Percentiles rank a stretch among this genome's conserved stretches.
Conservation (phyloP, 148 eudicot genomes). For the Persicaria maculosa region DNA sequence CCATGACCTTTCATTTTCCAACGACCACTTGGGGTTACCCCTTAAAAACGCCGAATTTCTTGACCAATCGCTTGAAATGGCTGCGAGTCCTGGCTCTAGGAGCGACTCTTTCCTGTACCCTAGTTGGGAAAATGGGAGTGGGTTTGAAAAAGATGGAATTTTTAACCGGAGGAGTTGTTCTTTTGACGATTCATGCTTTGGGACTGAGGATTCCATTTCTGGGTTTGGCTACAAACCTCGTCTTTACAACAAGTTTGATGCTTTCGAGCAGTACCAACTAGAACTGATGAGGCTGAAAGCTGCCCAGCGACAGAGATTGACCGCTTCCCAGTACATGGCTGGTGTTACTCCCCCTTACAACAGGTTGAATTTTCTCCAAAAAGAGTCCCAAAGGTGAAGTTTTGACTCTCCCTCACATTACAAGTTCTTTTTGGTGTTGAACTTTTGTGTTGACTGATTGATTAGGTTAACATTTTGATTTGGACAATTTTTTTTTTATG, state of each 20-base stretch:
- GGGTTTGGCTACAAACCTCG: constrained; percentile 63
- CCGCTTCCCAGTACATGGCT: constrained; percentile 49
- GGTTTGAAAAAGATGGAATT: constrained; percentile 9
- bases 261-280: constrained; percentile 32
- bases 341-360: constrained; percentile 34
- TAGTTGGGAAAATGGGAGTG: constrained; percentile 15
- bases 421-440: too few species aligned
- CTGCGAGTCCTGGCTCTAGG: constrained; percentile 34
- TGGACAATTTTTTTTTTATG: too few species aligned
- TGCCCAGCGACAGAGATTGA: constrained; percentile 50
- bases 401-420: too few species aligned
- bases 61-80: constrained; percentile 27
- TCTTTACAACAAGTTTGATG: constrained; percentile 39
- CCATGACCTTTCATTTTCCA: constrained; percentile 21
- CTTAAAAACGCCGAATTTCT: constrained; percentile 24
- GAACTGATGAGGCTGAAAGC: constrained; percentile 48
- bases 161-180: constrained; percentile 57
- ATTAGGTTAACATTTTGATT: too few species aligned
- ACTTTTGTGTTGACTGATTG: too few species aligned
- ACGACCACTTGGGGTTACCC: constrained; percentile 19
- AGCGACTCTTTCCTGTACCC: constrained; percentile 39
- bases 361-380: constrained; percentile 35
- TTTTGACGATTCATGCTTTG: constrained; percentile 46
- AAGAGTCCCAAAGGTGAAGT: constrained; percentile 53
- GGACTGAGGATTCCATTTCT: constrained; percentile 34